These are phyloP conservation scores for Dissophora ornata DNA, from an alignment of 192 early-diverging fungal species.

Conservation along the genomic window DNA sequence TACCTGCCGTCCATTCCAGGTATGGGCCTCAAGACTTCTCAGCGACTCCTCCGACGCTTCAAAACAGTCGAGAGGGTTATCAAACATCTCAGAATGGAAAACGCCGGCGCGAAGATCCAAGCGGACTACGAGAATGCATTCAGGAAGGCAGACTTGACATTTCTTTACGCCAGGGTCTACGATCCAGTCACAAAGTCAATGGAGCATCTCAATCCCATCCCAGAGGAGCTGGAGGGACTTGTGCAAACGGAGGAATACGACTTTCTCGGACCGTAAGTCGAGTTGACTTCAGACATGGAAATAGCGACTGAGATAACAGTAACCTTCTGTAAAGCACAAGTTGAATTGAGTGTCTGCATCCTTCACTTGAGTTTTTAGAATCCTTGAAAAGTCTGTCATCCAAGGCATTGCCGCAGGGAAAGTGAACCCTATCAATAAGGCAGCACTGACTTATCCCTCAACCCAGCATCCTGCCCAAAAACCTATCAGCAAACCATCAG, in stretches of 20 bases:
- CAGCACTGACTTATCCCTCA: slow-evolving; percentile 44
- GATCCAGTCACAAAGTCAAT: slow-evolving; percentile 66
- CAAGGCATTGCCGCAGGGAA: slow-evolving; percentile 69
- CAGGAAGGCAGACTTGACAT: slow-evolving; percentile 83
- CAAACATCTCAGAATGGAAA: slow-evolving; percentile 25
- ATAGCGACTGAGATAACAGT: background rate
- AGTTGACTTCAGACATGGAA: background rate
- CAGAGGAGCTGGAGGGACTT: slow-evolving; percentile 48
- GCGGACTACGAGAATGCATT: slow-evolving; percentile 78
- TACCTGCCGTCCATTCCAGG: slow-evolving; percentile 87
- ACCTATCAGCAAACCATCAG: background rate
- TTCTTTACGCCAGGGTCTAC: slow-evolving; percentile 92
- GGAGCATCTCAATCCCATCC: slow-evolving; percentile 68
- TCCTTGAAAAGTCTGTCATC: slow-evolving; percentile 61
- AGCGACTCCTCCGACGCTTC: slow-evolving; percentile 61
- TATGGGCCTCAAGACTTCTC: slow-evolving; percentile 88
- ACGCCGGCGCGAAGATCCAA: slow-evolving; percentile 55
- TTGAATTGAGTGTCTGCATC: background rate
- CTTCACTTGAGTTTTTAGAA: slow-evolving; percentile 28
- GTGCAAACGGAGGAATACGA: slow-evolving; percentile 55
- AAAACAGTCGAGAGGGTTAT: slow-evolving; percentile 56
- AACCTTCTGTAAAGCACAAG: background rate
- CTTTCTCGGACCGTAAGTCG: slow-evolving; percentile 71
- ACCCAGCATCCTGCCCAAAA: background rate
- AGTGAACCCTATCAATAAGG: slow-evolving; percentile 71